These are phyloP conservation scores for Vickermania ingenoplastis DNA, from an alignment of 208 protist genomes.

Conservation along the genomic window DNA sequence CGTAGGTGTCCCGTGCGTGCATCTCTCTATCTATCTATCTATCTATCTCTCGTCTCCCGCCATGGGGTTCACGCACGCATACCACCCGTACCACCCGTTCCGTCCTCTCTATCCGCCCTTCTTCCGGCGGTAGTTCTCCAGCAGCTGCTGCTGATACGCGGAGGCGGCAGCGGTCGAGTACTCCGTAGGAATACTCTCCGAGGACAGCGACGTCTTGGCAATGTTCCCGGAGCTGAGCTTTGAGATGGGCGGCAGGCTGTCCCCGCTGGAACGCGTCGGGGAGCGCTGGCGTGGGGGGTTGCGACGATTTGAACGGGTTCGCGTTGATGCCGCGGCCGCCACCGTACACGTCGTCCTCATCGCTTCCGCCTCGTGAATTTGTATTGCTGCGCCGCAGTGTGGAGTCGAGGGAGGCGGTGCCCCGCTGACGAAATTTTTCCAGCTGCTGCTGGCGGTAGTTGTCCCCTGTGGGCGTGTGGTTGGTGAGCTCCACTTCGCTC, in stretches of 20 bases:
- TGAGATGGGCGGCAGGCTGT: background rate
- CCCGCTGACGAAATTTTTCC: conserved; percentile 38
- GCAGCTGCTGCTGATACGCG: conserved; percentile 73
- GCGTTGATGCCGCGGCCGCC: background rate
- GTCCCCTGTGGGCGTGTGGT: conserved; percentile 44
- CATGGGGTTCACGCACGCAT: no score
- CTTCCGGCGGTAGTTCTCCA: conserved; percentile 59
- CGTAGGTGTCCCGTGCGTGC: background rate
- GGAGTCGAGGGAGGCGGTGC: background rate
- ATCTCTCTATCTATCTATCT: conserved; percentile 15
- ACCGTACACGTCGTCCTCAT: background rate
- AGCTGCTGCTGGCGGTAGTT: conserved; percentile 67
- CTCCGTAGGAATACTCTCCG: conserved; percentile 36
- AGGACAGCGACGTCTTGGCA: conserved; percentile 2
- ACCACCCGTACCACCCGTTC: no score
- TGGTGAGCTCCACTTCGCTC: conserved; percentile 44
- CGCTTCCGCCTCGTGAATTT: no score
- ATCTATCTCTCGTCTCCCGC: background rate
- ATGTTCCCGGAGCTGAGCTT: background rate
- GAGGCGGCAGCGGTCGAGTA: conserved; percentile 66
- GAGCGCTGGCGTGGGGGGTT: conserved; percentile 4
- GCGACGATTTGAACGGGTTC: no score
- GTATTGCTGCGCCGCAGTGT: background rate
- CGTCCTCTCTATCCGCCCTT: background rate
- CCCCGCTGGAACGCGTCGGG: background rate